Base-by-base conservation (phyloP, 2,329 filamentous ascomycete species). In the Ophiostoma triangulosporum region DNA sequence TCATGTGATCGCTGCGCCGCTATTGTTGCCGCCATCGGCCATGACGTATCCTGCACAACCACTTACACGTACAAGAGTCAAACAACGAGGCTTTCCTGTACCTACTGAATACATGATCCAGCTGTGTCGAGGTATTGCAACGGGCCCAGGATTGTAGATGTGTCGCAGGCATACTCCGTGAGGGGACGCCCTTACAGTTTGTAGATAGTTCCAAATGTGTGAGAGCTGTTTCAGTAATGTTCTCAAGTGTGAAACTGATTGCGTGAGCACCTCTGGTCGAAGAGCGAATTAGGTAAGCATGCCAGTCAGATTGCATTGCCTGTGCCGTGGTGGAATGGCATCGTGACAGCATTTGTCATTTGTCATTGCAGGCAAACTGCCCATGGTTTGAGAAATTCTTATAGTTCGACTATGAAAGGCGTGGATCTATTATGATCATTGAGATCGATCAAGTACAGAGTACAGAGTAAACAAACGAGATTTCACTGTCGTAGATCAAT, bases 1-100 rank as follows among this genome's bases (percentile, higher is more conserved):
- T 46, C 43, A 46, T 29, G 43, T 46, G 43, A 29, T 46, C 14
- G 8, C 7, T 24, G 38, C 38, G 20, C 38, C 7, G 20, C 38
- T 11, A 24, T 24, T 8, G 29, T 24, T 8, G 29, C 29, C 12
- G 29, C 29, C 29, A 43, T 24, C 14, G 43, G 24, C 43, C 40
- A 46, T 46, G 43, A 46, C 43, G 43, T 46, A 46, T 46, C 43
- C 43, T 24, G 43, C 27, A 46, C 43, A 46, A 24, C 12, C 43
- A 46, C 43, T 46, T 46, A 29, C 43, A 46, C 43, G 5, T 8
- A 31, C 12, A 11, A 31, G 12, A 6, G 29, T 27, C 17, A 46
- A 14, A n/a, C 22, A 9, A 46, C 24, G 24, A 46, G 43, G 24
- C 24, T 46, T 14, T 46, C 43, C 43, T 15, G 43, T 46, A 46